Base-by-base conservation (phyloP, 768 basidiomycete genomes). In the Hygrophorus russula region DNA sequence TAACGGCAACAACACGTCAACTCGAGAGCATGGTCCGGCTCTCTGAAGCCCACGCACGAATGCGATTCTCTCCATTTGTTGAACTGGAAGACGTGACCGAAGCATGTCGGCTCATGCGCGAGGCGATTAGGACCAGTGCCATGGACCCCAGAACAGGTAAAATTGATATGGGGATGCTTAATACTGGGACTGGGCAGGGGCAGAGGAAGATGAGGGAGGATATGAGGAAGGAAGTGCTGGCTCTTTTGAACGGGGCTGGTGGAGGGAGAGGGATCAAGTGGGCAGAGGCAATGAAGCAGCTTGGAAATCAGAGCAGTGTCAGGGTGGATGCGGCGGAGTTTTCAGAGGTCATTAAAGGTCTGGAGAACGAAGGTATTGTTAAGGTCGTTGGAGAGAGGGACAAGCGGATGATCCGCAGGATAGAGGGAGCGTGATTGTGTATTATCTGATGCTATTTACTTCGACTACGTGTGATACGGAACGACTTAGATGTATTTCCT, bases 1-100 rank as follows among this genome's bases (percentile, higher is more conserved):
- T 99, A 61, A 99, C 96, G 0, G 96, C 96, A 0, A 98, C 96
- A 27, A 98, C 96, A 0, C 78, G 96, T 39, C 94, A 99, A 61
- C 77, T 99, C 12, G 96, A 99, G 63, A 86, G 82, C 52, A 88
- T 99, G 79, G 96, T 99, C 55, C 84, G 93, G 4, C 77, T 99
- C 19, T 83, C 86, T 0, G 96, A 99, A 63, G 96, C 86, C 0
- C 96, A 99, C 57, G 93, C 96, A 3, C 75, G 93, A 27, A 97
- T 98, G 96, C 77, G 92, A 0, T 84, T 96, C 60, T 84, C 83
- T 14, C 70, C 79, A n/a, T 73, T 74, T 41, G 94, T 99, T 31
- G 88, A 93, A 56, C 63, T 87, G 36, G 63, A 69, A 42, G 96
- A 98, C 55, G 96, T 98, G 24, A 69, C 73, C 48, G 96, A 98